Percentiles rank a stretch among this genome's conserved stretches.
Conservation (phyloP, 2,329 filamentous ascomycete genomes). For the Periglandula ipomoeae region DNA sequence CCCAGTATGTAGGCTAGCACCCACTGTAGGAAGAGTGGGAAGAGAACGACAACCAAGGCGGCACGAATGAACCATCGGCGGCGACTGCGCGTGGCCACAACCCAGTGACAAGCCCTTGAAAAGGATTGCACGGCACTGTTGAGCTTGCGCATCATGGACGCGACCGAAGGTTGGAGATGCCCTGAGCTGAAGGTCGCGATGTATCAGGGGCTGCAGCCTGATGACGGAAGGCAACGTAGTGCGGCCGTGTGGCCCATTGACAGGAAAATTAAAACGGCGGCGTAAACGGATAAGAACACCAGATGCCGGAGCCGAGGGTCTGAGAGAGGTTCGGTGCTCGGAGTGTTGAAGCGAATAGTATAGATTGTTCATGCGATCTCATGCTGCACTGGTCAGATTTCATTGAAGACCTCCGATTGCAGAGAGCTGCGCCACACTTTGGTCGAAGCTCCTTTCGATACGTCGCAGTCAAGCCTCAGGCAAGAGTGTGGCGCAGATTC, state of each 20-base stretch:
- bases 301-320: neutral
- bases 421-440: too few species aligned
- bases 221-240: too few species aligned
- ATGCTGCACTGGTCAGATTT: too few species aligned
- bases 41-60: conserved; percentile 8
- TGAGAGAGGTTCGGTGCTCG: neutral
- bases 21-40: conserved; percentile 25
- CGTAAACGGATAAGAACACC: neutral
- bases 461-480: too few species aligned
- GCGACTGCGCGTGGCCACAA: conserved; percentile 12
- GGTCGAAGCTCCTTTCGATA: too few species aligned
- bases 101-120: conserved; percentile 10
- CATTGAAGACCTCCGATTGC: too few species aligned
- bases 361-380: too few species aligned
- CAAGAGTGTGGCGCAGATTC: too few species aligned
- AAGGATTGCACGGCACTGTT: conserved; percentile 6
- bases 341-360: neutral
- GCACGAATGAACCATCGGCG: conserved; percentile 12
- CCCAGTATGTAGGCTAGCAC: conserved; percentile 26
- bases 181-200: neutral
- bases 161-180: neutral
- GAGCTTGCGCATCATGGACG: conserved; percentile 6
- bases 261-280: too few species aligned
- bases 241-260: too few species aligned
- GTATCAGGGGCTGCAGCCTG: neutral